Base-by-base conservation (phyloP, 768 basidiomycete species). In the Polyporus arcularius region DNA sequence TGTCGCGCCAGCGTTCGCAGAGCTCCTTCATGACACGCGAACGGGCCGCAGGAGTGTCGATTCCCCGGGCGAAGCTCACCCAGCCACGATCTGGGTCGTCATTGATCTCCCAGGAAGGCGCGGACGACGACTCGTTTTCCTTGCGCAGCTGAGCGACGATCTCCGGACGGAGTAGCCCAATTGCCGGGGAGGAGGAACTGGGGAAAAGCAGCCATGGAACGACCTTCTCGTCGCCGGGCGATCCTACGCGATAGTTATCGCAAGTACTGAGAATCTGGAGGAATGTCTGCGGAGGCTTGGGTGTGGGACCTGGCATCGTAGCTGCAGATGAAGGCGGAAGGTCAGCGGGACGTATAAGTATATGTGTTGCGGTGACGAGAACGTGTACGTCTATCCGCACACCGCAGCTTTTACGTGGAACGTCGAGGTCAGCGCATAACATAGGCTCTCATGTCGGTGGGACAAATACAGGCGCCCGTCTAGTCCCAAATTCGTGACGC, bases 1-100 rank as follows among this genome's bases (percentile, higher is more conserved):
- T 76, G 67, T 90, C 87, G 45, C 89, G 82, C 92, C 92, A 94
- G 46, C 84, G 80, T 70, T 86, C 85, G 71, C 88, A 90, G 16
- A 93, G 72, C 63, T 82, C 84, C 61, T 78, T 80, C 79, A 94
- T 82, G 9, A 78, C 82, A 1, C 71, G 76, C 7, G 85, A 87
- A 45, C 92, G 84, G 66, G 82, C 84, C 18, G 75, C 71, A 9
- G 84, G 83, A 12, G 83, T 85, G 70, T 85, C 74, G 48, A 87
- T 60, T 63, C 80, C 80, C 3, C 70, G 60, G 42, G 78, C 75
- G 67, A 90, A 87, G 65, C 80, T 82, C 47, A 88, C 72, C 53
- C 55, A 43, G 39, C 57, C 15, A 16, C 47, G 61, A 1, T n/a
- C 41, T 56, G 21, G 48, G 50, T 35, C 31, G 46, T 60, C 64